Base-by-base conservation (phyloP, 495 filamentous ascomycete genomes). In the Lophiotrema nucula region DNA sequence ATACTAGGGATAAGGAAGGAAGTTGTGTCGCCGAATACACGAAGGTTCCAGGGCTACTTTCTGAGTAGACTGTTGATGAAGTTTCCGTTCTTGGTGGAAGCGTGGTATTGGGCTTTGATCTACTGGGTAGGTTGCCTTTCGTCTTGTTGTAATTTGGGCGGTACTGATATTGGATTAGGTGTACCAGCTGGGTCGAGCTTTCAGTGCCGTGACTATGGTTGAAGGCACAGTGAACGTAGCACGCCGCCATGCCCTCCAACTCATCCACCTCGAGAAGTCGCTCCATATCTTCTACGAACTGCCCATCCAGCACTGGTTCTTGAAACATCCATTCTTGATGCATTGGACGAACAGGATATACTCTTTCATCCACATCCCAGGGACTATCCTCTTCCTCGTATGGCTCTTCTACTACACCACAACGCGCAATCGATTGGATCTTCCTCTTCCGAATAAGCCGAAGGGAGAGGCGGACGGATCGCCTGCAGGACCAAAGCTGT, bases 361-460 rank as follows among this genome's bases (percentile, higher is more conserved):
- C 67, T 88, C 85, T 1, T 89, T 89, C 63, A 88, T 92, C 60
- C 88, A 91, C 69, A 90, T 92, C 52, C 88, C 87, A 0, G 87
- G 86, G 13, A 89, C 88, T 2, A 89, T 89, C 47, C 77, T 80
- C 11, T 88, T 85, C 66, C 75, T 88, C 22, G 80, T 85, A 53
- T 82, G 79, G 68, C 75, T 88, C 4, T 88, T 82, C 68, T 84
- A 87, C 69, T 82, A 81, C 61, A 87, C 83, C 27, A 84, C 78
- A 44, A 78, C 79, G 21, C 53, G 60, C 31, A 74, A 74, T 58
- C 66, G 72, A 8, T 67, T 68, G 42, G 66, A 72, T 48, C 70
- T 76, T 37, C 53, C 67, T 21, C 76, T 75, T 24, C 51, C 63
- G 0, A 74, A 72, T 31, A 75, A 74, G 43, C 65, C 69, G 18